Evolutionary conservation across 345 rosid species (phyloP).

Genomic region (Aquilaria malaccensis): DNA sequence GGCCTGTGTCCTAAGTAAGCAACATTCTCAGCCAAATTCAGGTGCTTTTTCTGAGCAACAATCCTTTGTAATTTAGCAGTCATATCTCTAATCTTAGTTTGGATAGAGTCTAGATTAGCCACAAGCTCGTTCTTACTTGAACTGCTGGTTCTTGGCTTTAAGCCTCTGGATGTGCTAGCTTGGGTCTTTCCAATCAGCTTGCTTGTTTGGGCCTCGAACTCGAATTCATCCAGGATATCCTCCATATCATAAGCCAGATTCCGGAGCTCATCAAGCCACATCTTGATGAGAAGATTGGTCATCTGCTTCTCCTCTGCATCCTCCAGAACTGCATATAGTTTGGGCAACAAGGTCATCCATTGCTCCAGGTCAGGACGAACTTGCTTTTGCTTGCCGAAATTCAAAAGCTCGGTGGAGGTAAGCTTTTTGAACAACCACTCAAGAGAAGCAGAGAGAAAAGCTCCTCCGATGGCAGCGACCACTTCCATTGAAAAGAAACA

Average conservation of each 20-base stretch:
- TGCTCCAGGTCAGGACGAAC: slow-evolving; percentile 3
- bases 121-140: neutral
- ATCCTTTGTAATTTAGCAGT: slow-evolving; percentile 4
- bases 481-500: slow-evolving; percentile 1
- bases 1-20: neutral
- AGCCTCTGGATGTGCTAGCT: neutral
- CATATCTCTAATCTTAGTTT: slow-evolving; percentile 1
- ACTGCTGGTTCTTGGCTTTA: neutral
- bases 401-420: slow-evolving; percentile 1
- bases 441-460: slow-evolving; percentile 6
- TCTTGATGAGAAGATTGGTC: neutral
- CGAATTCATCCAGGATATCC: slow-evolving; percentile 21
- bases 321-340: slow-evolving; percentile 6
- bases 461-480: slow-evolving; percentile 3
- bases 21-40: slow-evolving; percentile 6
- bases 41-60: slow-evolving; percentile 7
- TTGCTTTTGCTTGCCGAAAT: neutral
- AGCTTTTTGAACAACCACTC: slow-evolving; percentile 7
- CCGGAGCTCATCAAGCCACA: slow-evolving; percentile 19
- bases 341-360: slow-evolving; percentile 5
- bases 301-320: slow-evolving; percentile 20
- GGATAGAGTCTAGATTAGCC: neutral
- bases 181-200: neutral
- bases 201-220: neutral
- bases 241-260: slow-evolving; percentile 18